Evolutionary conservation across 2,329 filamentous ascomycete species (phyloP), one percentile per base, ranked within the genome.

Genomic region (Ceratocystis albifundus): DNA sequence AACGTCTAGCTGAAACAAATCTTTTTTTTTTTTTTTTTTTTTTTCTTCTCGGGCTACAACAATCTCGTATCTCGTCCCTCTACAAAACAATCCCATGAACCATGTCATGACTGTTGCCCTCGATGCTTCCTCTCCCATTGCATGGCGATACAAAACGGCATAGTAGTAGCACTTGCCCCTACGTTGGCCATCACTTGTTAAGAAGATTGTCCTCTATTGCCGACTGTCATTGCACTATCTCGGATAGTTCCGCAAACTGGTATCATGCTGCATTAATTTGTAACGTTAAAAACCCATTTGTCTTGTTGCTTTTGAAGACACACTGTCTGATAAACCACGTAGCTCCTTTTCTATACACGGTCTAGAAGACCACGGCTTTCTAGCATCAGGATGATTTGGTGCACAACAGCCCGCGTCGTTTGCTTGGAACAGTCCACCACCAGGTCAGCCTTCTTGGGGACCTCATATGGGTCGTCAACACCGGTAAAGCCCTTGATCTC

Each of bases 401-500:
- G 94, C 65, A 99, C 94, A 69, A 93, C 93, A 68, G 89, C 94
- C 73, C 94, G 84, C 61, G 97, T 92, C 70, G 85, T 89, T 77
- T 89, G 90, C 83, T 88, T 94, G 78, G 89, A 87, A 66, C 88
- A 76, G 76, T 97, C 88, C 48, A 97, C 93, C 4, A 85, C 84
- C 70, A 99, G 80, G 75, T 97, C 86, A 41, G 92, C 84, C 78
- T 93, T 91, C 71, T 78, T 73, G 8, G 94, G 94, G 25, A 77
- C 74, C 85, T 99, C 94, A 75, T 99, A 99, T 62, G 94, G 92
- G 79, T 97, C 93, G 75, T 97, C 93, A 67, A 99, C 91, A 73
- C 94, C 94, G 6, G 94, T 99, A 83, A 99, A 99, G 70, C 92
- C 92, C 85, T 92, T 94, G 78, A 99, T 95, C 80, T 96, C 89